phyloP scores from a whole-genome alignment of 768 basidiomycete species.

The Amanita thiersii region DNA sequence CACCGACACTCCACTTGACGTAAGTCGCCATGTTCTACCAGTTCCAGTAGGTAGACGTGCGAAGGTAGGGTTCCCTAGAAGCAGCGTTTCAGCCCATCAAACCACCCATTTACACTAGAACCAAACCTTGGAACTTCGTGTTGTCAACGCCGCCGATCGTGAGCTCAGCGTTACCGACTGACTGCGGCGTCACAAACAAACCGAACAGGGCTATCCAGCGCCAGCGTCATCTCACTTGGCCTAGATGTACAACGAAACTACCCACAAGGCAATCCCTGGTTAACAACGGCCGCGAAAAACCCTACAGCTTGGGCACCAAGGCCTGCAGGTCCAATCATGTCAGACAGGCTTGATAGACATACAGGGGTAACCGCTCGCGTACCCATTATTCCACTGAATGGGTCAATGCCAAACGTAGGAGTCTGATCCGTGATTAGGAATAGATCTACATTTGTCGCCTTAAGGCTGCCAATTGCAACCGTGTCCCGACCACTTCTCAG shows the following conservation, averaged over 20 bases:
- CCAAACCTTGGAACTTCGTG: constrained; percentile 40
- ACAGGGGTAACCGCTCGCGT: constrained; percentile 4
- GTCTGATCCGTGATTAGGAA: constrained; percentile 50
- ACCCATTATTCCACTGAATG: constrained; percentile 52
- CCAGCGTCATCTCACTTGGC: constrained; percentile 3
- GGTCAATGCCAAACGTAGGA: constrained; percentile 40
- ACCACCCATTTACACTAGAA: not conserved
- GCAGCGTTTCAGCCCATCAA: constrained; percentile 1
- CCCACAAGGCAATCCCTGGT: constrained; percentile 43
- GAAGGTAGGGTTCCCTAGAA: constrained; percentile 31
- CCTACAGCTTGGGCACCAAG: constrained; percentile 42
- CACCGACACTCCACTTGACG: constrained; percentile 37
- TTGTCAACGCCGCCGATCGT: constrained; percentile 46
- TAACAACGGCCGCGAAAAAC: constrained; percentile 39
- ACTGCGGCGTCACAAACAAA: constrained; percentile 38
- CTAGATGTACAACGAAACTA: constrained; percentile 1
- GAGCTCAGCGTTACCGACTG: constrained; percentile 42
- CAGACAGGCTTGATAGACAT: not conserved
- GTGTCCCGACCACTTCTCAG: constrained; percentile 39
- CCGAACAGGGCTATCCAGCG: constrained; percentile 39
- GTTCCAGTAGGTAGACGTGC: constrained; percentile 29
- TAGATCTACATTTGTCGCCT: constrained; percentile 26
- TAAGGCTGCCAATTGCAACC: constrained; percentile 38
- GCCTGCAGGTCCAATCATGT: constrained; percentile 20
- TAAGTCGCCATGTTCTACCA: constrained; percentile 35